Evolutionary conservation across 306 rosid genomes (phyloP), one percentile per base, ranked within the genome.

Genomic region (Styphnolobium japonicum): DNA sequence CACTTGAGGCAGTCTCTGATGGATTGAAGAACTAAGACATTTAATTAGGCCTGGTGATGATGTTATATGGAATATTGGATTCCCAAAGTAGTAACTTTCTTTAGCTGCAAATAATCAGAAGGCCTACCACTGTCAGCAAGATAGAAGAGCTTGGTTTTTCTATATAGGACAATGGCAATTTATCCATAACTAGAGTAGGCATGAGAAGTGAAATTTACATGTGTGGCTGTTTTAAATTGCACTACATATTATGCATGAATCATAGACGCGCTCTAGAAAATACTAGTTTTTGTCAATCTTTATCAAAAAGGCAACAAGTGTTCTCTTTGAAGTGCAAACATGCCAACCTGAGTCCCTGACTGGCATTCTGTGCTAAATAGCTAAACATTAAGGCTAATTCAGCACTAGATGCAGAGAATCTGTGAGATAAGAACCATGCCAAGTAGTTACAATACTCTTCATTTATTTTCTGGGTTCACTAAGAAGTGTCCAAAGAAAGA

Each of bases 21-120:
- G 77, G 66, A 80, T 52, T 40, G 82, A 69, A 75, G 86, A 80
- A 80, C 70, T 45, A 33, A 48, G 39, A 72, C 55, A 62, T 56
- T 74, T 83, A 40, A 33, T 15, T 76, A 2, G 51, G 11, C 49
- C 15, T 63, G 42, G 66, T 42, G 83, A n/a, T n/a, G n/a, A 11
- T 64, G 76, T 34, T 72, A 40, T 25, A 25, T 66, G 73, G 11
- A 77, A 27, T 7, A 39, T 10, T 10, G 76, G 77, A 60, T 58
- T 78, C 75, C 61, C 58, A 70, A 14, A 2, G 19, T 48, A 61
- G 76, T 43, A 36, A 53, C 46, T 46, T 72, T 71, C 80, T 82
- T 67, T 53, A 34, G 62, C 91, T 90, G 83, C 72, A 74, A 77
- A 75, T 65, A 3, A 33, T 74, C 10, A 71, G 9, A 46, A 65